phyloP scores from a whole-genome alignment of 345 rosid genomes.

The Turnera subulata region DNA sequence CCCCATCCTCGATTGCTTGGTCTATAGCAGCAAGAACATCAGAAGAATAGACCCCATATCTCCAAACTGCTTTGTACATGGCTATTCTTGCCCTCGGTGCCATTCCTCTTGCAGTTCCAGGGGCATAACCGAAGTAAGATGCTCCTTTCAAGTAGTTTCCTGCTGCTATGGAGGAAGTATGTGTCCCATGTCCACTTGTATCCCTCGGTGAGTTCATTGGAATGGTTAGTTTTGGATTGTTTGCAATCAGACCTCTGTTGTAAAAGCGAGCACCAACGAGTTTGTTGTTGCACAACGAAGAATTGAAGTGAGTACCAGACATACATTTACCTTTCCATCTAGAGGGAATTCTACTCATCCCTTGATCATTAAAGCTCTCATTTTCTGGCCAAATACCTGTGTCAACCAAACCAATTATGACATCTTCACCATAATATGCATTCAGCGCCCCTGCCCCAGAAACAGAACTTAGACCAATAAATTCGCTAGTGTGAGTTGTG shows the following conservation, averaged over 20 bases:
- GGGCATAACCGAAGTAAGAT: conserved; percentile 43
- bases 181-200: conserved; percentile 43
- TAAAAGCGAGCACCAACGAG: conserved; percentile 41
- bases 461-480: conserved; percentile 32
- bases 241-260: conserved; percentile 37
- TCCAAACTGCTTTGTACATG: conserved; percentile 39
- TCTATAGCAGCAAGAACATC: conserved; percentile 52
- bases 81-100: conserved; percentile 42
- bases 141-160: conserved; percentile 34
- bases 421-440: conserved; percentile 33
- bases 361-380: conserved; percentile 38
- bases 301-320: conserved; percentile 14
- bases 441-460: conserved; percentile 31
- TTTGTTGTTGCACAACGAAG: conserved; percentile 42
- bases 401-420: conserved; percentile 41
- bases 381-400: conserved; percentile 53
- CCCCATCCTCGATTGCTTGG: conserved; percentile 45
- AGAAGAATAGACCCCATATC: conserved; percentile 25
- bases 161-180: conserved; percentile 45
- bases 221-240: conserved; percentile 21
- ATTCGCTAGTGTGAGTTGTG: conserved; percentile 39
- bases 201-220: conserved; percentile 30
- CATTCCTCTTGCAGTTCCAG: conserved; percentile 31
- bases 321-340: conserved; percentile 47
- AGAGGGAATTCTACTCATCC: conserved; percentile 25